A percentile compares a stretch with the other conserved stretches of the same genome.
phyloP scores from a whole-genome alignment of 129 eudicot genomes.

The Apium graveolens region DNA sequence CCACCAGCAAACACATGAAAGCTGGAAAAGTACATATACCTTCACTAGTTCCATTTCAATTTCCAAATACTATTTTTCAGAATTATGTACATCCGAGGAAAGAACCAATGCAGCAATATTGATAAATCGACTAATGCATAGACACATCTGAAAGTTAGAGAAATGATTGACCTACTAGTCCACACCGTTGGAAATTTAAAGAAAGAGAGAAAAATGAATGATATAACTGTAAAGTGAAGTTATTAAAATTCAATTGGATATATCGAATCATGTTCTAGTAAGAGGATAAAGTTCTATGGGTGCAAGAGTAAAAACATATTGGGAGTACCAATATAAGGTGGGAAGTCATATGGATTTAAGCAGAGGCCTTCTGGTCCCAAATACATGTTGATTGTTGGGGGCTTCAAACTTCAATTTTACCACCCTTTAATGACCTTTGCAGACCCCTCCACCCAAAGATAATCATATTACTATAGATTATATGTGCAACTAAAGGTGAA shows the following conservation, averaged over 20 bases:
- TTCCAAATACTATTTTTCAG: background rate
- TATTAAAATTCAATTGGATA: background rate
- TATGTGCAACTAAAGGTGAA: background rate
- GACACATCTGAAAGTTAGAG: background rate
- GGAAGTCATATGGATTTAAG: background rate
- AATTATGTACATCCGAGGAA: background rate
- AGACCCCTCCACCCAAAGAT: background rate
- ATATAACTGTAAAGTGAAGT: background rate
- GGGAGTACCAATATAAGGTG: background rate
- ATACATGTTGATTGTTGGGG: background rate
- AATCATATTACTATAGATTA: background rate
- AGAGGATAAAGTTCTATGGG: background rate
- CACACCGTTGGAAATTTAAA: background rate
- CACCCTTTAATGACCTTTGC: background rate
- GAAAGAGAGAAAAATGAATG: background rate
- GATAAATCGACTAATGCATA: background rate
- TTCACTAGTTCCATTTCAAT: background rate
- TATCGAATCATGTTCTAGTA: background rate
- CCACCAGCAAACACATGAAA: conserved; percentile 8
- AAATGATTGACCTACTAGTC: background rate
- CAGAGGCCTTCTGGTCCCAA: background rate
- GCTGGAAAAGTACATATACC: background rate
- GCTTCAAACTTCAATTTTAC: background rate
- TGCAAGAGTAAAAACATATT: background rate
- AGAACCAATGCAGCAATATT: background rate